phyloP scores from a whole-genome alignment of 768 basidiomycete genomes.

The Tylopilus felleus region DNA sequence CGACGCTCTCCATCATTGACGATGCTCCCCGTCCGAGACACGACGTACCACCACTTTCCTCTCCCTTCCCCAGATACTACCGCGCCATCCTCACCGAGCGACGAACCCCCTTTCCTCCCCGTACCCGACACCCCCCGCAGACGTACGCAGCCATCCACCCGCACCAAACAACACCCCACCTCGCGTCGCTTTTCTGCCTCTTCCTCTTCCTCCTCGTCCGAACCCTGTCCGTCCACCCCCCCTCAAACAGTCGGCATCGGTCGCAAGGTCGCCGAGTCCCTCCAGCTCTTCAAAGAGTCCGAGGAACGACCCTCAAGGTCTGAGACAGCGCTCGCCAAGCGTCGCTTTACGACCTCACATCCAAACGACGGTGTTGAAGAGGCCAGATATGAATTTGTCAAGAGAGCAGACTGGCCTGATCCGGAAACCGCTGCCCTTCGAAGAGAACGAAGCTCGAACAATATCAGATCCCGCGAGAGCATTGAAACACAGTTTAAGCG shows the following conservation, averaged over 20 bases:
- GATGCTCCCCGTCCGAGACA: background rate
- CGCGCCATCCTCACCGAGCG: conserved; percentile 1
- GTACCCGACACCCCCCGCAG: conserved; percentile 29
- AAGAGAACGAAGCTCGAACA: conserved; percentile 64
- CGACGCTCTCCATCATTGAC: background rate
- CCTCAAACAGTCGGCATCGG: conserved; percentile 48
- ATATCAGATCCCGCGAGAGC: conserved; percentile 52
- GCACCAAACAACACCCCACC: conserved; percentile 30
- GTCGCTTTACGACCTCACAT: conserved; percentile 33
- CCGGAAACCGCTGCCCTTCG: conserved; percentile 68
- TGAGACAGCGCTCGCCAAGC: conserved; percentile 27
- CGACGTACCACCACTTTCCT: background rate
- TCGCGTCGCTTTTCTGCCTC: conserved; percentile 34
- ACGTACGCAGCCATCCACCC: background rate
- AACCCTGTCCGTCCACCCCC: conserved; percentile 2
- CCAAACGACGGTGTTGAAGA: conserved; percentile 56
- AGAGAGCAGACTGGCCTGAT: conserved; percentile 83
- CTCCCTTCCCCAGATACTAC: background rate
- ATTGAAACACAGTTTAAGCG: conserved; percentile 19
- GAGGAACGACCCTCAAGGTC: conserved; percentile 34
- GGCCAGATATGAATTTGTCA: conserved; percentile 76
- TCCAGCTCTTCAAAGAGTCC: conserved; percentile 82
- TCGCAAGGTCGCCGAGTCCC: conserved; percentile 78
- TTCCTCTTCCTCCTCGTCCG: conserved; percentile 21
- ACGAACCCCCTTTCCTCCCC: conserved; percentile 30